A percentile compares a stretch with the other conserved stretches of the same genome.
Evolutionary conservation across 2,329 filamentous ascomycete genomes (phyloP).

Genomic region (Neodidymelliopsis sp.): DNA sequence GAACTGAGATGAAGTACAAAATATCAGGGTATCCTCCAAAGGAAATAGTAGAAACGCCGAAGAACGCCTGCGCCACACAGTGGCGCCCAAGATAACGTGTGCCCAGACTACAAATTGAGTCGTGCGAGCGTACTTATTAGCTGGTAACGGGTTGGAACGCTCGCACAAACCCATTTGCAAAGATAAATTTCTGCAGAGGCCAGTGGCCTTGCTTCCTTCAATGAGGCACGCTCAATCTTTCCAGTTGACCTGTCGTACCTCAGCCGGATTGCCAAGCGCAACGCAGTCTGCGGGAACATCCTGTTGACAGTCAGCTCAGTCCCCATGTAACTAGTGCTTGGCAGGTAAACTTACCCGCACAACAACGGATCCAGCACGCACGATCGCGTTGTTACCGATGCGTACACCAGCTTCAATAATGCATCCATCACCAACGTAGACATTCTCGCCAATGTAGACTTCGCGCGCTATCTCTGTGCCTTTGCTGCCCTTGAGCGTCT

Average conservation of each 20-base stretch:
- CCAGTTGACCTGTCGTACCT: slow-evolving; percentile 38
- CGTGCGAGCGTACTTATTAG: too few species aligned
- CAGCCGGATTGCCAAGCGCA: slow-evolving; percentile 58
- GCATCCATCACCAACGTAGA: slow-evolving; percentile 69
- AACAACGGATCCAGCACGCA: slow-evolving; percentile 64
- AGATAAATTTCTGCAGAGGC: not conserved
- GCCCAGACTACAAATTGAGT: not conserved
- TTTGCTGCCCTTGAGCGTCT: slow-evolving; percentile 75
- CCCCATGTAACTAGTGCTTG: not conserved
- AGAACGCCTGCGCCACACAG: slow-evolving; percentile 7
- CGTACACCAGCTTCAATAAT: slow-evolving; percentile 66
- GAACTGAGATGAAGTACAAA: slow-evolving; percentile 7
- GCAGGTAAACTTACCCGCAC: slow-evolving; percentile 55
- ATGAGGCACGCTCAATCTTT: slow-evolving; percentile 5
- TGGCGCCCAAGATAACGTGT: not conserved
- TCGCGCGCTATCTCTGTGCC: slow-evolving; percentile 74
- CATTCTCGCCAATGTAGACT: slow-evolving; percentile 78
- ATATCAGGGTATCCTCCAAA: slow-evolving; percentile 38
- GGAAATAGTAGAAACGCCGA: slow-evolving; percentile 9
- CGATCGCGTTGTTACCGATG: slow-evolving; percentile 61
- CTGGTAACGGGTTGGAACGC: not conserved
- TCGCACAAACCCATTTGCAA: not conserved
- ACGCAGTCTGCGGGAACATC: slow-evolving; percentile 57
- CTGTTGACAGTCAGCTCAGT: slow-evolving; percentile 40
- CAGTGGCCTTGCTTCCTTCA: not conserved